Base-by-base conservation (phyloP, 202 grass and related monocot species). In the Musa balbisiana region DNA sequence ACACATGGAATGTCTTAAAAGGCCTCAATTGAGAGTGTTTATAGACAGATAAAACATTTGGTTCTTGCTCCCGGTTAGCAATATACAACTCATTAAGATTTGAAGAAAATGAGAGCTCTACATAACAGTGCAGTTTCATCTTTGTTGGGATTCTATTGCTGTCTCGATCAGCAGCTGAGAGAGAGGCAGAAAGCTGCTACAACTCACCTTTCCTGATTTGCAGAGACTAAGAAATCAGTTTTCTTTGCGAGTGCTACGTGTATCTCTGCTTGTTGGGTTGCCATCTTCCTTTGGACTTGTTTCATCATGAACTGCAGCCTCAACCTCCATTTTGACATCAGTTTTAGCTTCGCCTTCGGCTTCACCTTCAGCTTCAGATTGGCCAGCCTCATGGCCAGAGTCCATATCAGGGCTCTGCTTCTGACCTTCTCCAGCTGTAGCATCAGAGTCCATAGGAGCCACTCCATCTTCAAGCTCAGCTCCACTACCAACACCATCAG, bases 391-490 rank as follows among this genome's bases (percentile, higher is more conserved):
- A 51, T 83, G 88, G 50, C 74, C 88, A 8, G 95, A 99, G 29
- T 88, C 80, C 65, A 88, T 89, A 22, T 78, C 74, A 2, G 89
- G 91, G 71, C 90, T 98, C 59, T 77, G 83, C 26, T 99, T 94
- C 84, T 85, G 90, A 20, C 82, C 81, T 11, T 87, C 90, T 0
- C 17, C 69, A 12, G 26, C 75, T 3, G 67, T 71, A 0, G 86
- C 86, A 52, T 99, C 89, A 0, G 91, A 99, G 83, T 99, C 91
- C 91, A 99, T 88, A 17, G 84, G 79, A 15, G 90, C 78, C 16
- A 78, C 83, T 53, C 94, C 94, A 86, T 98, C 95, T 84, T 98
- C 95, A 22, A 82, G 87, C n/a, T 94, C 94, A 33, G 63, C 87
- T 15, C 79, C 90, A 24, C 88, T 92, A 55, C 86, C 90, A 29